A percentile compares a stretch with the other conserved stretches of the same genome.
These are phyloP conservation scores for Tephrocybe sp. DNA, from an alignment of 768 basidiomycete species.

Conservation along the genomic window DNA sequence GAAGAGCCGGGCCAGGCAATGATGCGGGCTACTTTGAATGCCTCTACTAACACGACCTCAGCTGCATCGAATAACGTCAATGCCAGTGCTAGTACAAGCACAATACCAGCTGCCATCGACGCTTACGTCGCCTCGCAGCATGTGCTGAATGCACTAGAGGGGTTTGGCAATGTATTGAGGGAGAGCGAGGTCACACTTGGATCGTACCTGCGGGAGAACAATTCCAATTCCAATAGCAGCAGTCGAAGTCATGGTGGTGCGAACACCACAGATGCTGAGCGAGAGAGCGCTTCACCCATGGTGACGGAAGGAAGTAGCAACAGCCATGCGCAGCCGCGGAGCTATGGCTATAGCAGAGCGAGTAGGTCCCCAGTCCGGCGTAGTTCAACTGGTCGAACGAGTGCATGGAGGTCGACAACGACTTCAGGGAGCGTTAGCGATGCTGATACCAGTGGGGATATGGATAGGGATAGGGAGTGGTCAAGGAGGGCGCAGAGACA, in stretches of 20 bases:
- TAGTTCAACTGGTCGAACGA: not conserved
- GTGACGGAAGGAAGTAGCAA: not conserved
- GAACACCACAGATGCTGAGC: too few relatives aligned
- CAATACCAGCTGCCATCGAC: not conserved
- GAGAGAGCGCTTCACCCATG: not conserved
- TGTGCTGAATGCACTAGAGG: conserved; percentile 12
- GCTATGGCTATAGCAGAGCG: not conserved
- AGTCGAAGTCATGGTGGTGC: not conserved
- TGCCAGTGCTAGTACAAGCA: not conserved
- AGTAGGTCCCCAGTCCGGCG: not conserved
- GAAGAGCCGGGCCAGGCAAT: not conserved
- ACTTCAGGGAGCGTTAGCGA: not conserved
- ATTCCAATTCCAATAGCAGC: not conserved
- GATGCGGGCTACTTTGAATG: not conserved
- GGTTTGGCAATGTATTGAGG: conserved; percentile 10
- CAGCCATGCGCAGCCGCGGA: not conserved
- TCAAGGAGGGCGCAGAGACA: not conserved
- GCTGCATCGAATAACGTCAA: not conserved
- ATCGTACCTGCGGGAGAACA: conserved; percentile 7
- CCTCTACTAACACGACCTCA: not conserved
- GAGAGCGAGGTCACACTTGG: conserved; percentile 13
- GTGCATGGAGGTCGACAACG: conserved; percentile 6
- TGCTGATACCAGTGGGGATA: not conserved
- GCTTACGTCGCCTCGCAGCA: not conserved
- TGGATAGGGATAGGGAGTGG: not conserved